Conservation (phyloP, 202 grass and related monocot species). For the Schoenoplectus triqueter region DNA sequence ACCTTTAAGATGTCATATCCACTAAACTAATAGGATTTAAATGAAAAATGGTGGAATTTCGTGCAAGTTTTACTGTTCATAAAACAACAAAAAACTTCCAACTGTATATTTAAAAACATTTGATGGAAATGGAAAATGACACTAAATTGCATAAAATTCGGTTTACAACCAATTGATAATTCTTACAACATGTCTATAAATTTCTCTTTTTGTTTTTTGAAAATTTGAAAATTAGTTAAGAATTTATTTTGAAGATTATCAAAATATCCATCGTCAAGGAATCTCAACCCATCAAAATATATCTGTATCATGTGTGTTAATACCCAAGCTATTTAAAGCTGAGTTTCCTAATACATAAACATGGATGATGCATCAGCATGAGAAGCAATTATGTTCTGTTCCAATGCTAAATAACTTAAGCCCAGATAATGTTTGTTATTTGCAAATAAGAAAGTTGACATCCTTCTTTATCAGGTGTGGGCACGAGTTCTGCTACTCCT, state of each 20-base stretch:
- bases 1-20: too few relatives aligned
- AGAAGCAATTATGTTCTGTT: not conserved
- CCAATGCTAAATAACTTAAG: not conserved
- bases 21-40: not conserved
- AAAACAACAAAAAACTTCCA: not conserved
- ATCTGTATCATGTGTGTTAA: not conserved
- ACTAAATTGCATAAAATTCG: not conserved
- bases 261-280: too few relatives aligned
- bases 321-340: not conserved
- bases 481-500: slow-evolving; percentile 96
- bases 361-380: not conserved
- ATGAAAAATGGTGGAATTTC: not conserved
- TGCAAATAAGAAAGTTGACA: slow-evolving; percentile 33
- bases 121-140: not conserved
- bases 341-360: not conserved
- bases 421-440: not conserved
- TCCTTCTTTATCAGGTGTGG: slow-evolving; percentile 70
- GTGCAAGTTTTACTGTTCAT: not conserved
- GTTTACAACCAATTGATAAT: not conserved
- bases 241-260: not conserved
- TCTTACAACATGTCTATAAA: not conserved
- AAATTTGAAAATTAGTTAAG: not conserved
- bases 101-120: not conserved
- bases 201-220: too few relatives aligned
- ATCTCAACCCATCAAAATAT: not conserved